Base-by-base conservation (phyloP, 2,329 filamentous ascomycete species). In the Trichoderma koningiopsis region DNA sequence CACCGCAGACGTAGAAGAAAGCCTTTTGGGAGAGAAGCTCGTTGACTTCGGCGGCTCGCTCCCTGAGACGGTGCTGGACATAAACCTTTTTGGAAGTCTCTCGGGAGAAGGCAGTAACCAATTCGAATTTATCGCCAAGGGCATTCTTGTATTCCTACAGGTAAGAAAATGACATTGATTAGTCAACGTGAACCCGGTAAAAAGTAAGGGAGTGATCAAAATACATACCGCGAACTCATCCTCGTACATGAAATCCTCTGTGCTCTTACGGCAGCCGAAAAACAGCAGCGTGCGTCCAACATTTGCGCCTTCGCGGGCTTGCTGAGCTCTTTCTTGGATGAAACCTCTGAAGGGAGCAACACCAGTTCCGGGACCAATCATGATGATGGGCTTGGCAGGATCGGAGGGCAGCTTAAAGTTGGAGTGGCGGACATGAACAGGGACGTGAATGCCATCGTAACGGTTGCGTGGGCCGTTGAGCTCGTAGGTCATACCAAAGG, bases 331-430 rank as follows among this genome's bases (percentile, higher is more conserved):
- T 81, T 99, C 96, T 78, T 98, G 96, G 11, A 99, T 87, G 79
- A 99, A 99, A 7, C 87, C 96, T 74, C 96, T 91, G 89, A 99
- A 97, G 22, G 96, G 96, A 31, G 96, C 96, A 68, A 97, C 94
- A 84, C 96, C 96, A 65, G 96, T 98, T 78, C 96, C 96, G 14
- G 96, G 96, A 29, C 96, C 96, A 74, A 98, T 89, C 90, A 97
- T 94, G 80, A 99, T 97, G 75, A 99, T 85, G 35, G 96, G 96
- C 82, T 96, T 97, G 60, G 91, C 89, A 4, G 96, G 94, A 76
- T 99, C 94, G 19, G 96, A 97, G 10, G 96, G 96, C 35, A 99
- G 88, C 85, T 98, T 98, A 88, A 99, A 99, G 85, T 98, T 99
- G 73, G 96, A 98, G 83, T 97, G 95, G 73, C 96, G 93, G 70